Conservation (phyloP, 768 basidiomycete genomes). For the Asterophora lycoperdoides region DNA sequence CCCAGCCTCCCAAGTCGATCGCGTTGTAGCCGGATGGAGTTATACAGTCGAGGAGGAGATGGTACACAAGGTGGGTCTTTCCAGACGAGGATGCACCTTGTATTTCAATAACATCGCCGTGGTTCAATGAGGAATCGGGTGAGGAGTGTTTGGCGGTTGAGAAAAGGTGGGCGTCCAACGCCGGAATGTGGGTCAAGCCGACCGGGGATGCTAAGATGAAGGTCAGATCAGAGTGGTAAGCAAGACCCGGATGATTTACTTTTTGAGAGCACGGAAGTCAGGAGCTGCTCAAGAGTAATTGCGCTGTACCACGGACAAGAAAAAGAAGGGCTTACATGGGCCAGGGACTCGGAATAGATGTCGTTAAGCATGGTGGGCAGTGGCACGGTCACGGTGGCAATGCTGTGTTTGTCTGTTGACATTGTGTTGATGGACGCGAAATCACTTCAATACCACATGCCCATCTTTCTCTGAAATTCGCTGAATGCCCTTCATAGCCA, state of each 20-base stretch:
- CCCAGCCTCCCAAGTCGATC: constrained; percentile 50
- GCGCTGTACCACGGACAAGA: neutral
- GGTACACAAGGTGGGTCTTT: constrained; percentile 76
- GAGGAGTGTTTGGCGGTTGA: constrained; percentile 4
- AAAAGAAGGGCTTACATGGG: constrained; percentile 21
- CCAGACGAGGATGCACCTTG: constrained; percentile 73
- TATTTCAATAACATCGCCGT: constrained; percentile 70
- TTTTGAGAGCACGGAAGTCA: constrained; percentile 1
- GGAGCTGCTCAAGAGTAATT: constrained; percentile 6
- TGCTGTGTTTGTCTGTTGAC: constrained; percentile 9
- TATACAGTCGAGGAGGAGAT: constrained; percentile 56
- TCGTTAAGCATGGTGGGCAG: constrained; percentile 25
- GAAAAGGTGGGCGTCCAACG: constrained; percentile 25
- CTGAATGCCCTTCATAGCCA: constrained; percentile 7
- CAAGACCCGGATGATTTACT: neutral
- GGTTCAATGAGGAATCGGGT: constrained; percentile 20
- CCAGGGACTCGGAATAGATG: constrained; percentile 35
- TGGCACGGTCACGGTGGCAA: neutral
- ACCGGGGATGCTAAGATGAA: neutral
- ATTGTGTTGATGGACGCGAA: constrained; percentile 7
- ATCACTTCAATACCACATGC: constrained; percentile 4
- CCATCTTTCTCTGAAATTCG: constrained; percentile 4
- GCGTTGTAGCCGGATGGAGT: constrained; percentile 37
- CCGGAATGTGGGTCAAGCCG: constrained; percentile 12
- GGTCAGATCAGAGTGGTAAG: neutral